phyloP scores from a whole-genome alignment of 225 moss, liverwort and hornwort species.

The Pseudoscleropodium purum region DNA sequence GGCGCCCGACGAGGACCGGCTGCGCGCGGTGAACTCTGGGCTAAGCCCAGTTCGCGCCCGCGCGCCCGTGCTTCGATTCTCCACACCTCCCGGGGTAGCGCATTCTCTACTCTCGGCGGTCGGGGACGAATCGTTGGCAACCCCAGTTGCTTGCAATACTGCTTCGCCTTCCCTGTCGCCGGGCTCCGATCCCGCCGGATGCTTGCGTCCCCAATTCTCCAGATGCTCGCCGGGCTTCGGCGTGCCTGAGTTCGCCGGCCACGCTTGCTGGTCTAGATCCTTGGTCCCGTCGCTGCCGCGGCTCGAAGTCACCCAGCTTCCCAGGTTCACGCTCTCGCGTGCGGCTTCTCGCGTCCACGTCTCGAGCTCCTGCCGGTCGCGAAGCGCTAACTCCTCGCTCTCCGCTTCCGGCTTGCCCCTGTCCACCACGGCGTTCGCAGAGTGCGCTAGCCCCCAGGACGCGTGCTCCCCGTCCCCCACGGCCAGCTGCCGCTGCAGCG shows the following conservation, averaged over 20 bases:
- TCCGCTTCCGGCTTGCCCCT: conserved; percentile 29
- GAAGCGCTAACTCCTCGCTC: conserved; percentile 28
- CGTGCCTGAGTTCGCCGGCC: neutral
- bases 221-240: conserved; percentile 6
- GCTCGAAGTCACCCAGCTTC: conserved; percentile 8
- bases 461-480: neutral
- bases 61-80: conserved; percentile 2
- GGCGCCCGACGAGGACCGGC: conserved; percentile 34
- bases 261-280: conserved; percentile 27
- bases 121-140: conserved; percentile 2
- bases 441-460: conserved; percentile 15
- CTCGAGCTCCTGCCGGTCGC: conserved; percentile 36
- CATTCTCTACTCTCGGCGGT: conserved; percentile 26
- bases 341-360: conserved; percentile 42
- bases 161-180: neutral
- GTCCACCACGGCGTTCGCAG: conserved; percentile 4
- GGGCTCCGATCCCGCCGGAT: conserved; percentile 3
- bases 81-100: neutral
- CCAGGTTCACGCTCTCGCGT: conserved; percentile 13
- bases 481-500: conserved; percentile 20
- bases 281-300: conserved; percentile 2
- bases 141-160: neutral
- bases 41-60: conserved; percentile 18
- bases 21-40: conserved; percentile 12
- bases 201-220: conserved; percentile 24